Conservation (phyloP, 352 stramenopile species). For the Globisporangium yorkense region DNA sequence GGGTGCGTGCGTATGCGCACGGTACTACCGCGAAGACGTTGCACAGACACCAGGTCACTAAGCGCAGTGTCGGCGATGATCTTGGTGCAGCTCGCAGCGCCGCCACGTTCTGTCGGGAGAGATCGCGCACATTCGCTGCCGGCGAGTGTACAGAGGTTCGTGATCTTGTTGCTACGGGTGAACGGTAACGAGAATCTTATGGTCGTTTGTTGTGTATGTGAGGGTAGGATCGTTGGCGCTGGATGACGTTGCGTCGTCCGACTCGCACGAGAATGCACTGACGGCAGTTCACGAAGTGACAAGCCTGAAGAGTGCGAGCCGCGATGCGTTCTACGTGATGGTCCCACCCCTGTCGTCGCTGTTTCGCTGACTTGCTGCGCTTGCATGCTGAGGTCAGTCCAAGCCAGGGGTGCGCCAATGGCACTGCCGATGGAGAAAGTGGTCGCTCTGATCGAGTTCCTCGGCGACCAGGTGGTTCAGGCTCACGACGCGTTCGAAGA, state of each 20-base stretch:
- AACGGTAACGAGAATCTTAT: neutral
- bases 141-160: conserved; percentile 22
- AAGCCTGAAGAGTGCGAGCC: neutral
- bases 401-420: neutral
- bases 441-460: conserved; percentile 48
- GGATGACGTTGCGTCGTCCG: neutral
- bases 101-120: conserved; percentile 42
- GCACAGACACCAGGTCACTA: too few relatives aligned
- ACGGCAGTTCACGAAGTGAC: too few relatives aligned
- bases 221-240: neutral
- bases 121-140: conserved; percentile 46
- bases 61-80: neutral
- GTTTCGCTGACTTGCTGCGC: neutral
- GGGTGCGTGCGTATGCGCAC: conserved; percentile 13
- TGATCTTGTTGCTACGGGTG: neutral
- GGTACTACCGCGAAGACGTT: neutral
- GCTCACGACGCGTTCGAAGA: conserved; percentile 50
- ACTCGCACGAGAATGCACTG: neutral
- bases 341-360: neutral
- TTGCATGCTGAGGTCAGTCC: neutral
- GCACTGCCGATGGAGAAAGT: conserved; percentile 35
- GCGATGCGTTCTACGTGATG: neutral
- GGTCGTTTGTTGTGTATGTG: neutral
- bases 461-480: conserved; percentile 54
- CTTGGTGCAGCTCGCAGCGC: conserved; percentile 19